Conservation (phyloP, 2,329 filamentous ascomycete genomes). For the Neonectria hederae region DNA sequence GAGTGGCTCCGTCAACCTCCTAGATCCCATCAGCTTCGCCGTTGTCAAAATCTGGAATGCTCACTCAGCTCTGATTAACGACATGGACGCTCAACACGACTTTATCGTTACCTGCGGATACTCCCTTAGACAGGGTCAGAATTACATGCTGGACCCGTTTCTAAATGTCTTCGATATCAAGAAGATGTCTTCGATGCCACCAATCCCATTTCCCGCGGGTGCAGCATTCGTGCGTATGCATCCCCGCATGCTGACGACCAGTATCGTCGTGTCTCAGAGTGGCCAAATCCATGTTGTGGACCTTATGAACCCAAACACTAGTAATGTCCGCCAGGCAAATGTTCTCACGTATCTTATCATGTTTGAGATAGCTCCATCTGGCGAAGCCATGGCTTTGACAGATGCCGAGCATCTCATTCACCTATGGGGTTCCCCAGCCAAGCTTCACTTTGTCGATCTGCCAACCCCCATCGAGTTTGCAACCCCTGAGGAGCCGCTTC, state of each 20-base stretch:
- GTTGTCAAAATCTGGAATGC: constrained; percentile 90
- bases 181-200: constrained; percentile 85
- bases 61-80: constrained; percentile 87
- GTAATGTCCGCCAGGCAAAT: constrained; percentile 85
- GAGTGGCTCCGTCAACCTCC: constrained; percentile 82
- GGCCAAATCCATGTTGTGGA: constrained; percentile 97
- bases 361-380: constrained; percentile 87
- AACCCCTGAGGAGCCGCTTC: constrained; percentile 67
- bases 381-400: constrained; percentile 83
- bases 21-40: constrained; percentile 81
- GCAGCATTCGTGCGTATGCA: constrained; percentile 97
- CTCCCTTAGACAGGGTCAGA: constrained; percentile 77
- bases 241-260: constrained; percentile 92
- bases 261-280: constrained; percentile 89
- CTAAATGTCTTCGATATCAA: constrained; percentile 97
- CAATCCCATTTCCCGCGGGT: constrained; percentile 90
- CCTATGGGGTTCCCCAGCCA: constrained; percentile 87
- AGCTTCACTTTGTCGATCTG: constrained; percentile 87
- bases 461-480: constrained; percentile 81
- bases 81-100: constrained; percentile 97
- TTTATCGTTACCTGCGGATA: constrained; percentile 96
- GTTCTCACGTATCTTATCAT: constrained; percentile 78
- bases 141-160: constrained; percentile 87
- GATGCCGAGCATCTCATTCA: constrained; percentile 83
- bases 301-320: constrained; percentile 90